phyloP scores from a whole-genome alignment of 305 asterid genomes.

The Fraxinus velutina region DNA sequence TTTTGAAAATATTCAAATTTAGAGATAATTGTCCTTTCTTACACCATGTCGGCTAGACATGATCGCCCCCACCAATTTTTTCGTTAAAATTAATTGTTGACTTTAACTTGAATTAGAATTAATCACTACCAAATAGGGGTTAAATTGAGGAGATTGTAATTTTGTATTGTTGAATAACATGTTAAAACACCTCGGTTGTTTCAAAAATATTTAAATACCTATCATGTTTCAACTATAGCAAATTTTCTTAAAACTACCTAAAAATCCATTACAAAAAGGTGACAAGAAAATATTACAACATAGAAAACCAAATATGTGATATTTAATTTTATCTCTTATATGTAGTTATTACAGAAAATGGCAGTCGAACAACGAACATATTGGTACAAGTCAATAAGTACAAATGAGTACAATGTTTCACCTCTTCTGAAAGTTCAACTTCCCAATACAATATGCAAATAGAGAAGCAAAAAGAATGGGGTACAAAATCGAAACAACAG shows the following conservation, averaged over 20 bases:
- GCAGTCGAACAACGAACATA: neutral
- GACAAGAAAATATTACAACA: neutral
- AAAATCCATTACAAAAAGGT: neutral
- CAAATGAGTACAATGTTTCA: slow-evolving; percentile 18
- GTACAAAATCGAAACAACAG: slow-evolving; percentile 37
- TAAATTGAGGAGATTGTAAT: neutral
- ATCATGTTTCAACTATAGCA: neutral
- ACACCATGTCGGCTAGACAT: neutral
- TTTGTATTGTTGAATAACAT: neutral
- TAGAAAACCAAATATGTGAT: neutral
- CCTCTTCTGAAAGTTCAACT: slow-evolving; percentile 55
- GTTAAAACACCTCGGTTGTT: neutral
- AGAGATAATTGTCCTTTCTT: neutral
- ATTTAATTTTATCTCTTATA: neutral
- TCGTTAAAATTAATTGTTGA: neutral
- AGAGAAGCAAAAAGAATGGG: slow-evolving; percentile 46
- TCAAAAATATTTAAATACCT: neutral
- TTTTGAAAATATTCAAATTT: neutral
- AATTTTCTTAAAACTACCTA: neutral
- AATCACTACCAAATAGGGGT: neutral
- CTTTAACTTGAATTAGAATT: neutral
- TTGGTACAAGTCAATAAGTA: neutral
- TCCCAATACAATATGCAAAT: slow-evolving; percentile 42
- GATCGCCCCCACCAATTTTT: neutral
- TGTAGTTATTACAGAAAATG: neutral